These are phyloP conservation scores for Zygotorulaspora danielsina DNA, from an alignment of 805 yeast species.

Conservation along the genomic window DNA sequence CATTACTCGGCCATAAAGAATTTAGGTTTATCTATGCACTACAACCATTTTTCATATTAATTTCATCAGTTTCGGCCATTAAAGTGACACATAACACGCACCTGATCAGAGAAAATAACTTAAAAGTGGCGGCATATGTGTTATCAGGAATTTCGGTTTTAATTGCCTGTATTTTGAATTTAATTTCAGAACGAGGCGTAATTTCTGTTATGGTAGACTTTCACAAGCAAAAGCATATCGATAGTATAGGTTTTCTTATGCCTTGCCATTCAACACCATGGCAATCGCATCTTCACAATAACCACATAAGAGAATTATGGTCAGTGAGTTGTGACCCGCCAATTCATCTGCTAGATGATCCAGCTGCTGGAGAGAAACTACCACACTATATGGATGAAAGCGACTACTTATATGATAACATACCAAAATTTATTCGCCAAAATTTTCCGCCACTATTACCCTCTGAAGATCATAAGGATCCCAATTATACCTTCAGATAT, in stretches of 20 bases:
- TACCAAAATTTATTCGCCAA: conserved; percentile 48
- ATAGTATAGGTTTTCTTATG: conserved; percentile 73
- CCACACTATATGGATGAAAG: conserved; percentile 74
- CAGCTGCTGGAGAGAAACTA: conserved; percentile 35
- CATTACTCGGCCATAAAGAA: conserved; percentile 78
- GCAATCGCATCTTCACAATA: conserved; percentile 75
- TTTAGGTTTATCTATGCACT: conserved; percentile 84
- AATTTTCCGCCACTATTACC: conserved; percentile 46
- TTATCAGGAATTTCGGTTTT: conserved; percentile 21
- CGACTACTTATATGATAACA: conserved; percentile 72
- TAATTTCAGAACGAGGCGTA: conserved; percentile 83
- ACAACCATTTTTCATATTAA: conserved; percentile 63
- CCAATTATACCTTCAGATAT: conserved; percentile 32
- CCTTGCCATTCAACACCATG: conserved; percentile 99
- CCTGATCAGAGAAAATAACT: background rate
- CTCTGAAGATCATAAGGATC: conserved; percentile 21
- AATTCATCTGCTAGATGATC: conserved; percentile 35
- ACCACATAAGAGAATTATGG: conserved; percentile 54
- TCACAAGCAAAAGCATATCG: conserved; percentile 39
- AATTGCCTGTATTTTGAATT: conserved; percentile 45
- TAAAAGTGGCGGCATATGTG: conserved; percentile 15
- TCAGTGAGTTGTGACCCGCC: conserved; percentile 93
- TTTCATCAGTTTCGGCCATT: conserved; percentile 42
- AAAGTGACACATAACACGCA: conserved; percentile 1
- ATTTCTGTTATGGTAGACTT: conserved; percentile 59